Base-by-base conservation (phyloP, 805 yeast genomes). In the Ogataea degrootiae region DNA sequence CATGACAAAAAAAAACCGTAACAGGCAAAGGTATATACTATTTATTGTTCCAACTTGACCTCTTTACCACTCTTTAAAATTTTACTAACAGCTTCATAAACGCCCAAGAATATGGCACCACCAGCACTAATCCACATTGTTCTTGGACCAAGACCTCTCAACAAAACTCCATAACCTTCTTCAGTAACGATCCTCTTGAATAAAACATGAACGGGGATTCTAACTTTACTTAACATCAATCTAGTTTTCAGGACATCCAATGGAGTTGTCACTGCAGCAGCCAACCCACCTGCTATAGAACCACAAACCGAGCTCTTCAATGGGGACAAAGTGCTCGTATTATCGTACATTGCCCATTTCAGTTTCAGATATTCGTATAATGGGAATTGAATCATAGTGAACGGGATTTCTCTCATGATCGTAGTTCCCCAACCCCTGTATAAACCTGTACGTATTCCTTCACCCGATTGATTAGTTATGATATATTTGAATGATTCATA, bases 81-180 rank as follows among this genome's bases (percentile, higher is more conserved):
- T 2, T 60, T 43, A 42, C 72, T 74, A 11, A 80, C 85, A 21
- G 83, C 66, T 67, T 95, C 99, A 62, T 94, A 94, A 46, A 88
- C 87, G 5, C 99, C 99, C 47, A 94, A 72, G 71, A 95, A 94
- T 16, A 95, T 90, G 16, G 98, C 97, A 29, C 99, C 99, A 19
- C 99, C 99, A 5, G 96, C 94, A 69, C 96, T 84, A 48, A 94
- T 92, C 99, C 99, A 94, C 80, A 87, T 74, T 0, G 97, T 91
- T 64, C 99, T 76, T 5, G 99, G 98, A 0, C 96, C 97, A 26
- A 92, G 75, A 14, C 99, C 99, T 42, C 77, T 77, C 62, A 80
- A 77, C 55, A 94, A 89, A 0, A 85, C 89, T 7, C 62, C 55
- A 37, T 72, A 68, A 0, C 97, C 97, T 62, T 90, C 97, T 47